Evolutionary conservation across 106 monocot genomes (phyloP), one percentile per base, ranked within the genome.

Genomic region (Vanilla planifolia): DNA sequence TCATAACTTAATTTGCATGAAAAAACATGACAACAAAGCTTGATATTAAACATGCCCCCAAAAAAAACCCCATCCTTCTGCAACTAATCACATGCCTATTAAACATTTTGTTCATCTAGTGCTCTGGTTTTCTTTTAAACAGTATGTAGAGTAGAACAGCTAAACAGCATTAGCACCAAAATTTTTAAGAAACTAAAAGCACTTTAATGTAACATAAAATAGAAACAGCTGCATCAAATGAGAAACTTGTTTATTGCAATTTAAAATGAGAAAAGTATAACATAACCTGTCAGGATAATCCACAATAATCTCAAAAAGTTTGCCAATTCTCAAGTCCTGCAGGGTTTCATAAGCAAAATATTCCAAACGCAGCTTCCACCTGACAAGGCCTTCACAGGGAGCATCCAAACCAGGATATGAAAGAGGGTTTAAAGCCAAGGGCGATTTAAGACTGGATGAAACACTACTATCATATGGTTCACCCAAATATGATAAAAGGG

Each of bases 261-360:
- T 6, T 22, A 2, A 47, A 33, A 0, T 2, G 25, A 47, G 41
- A 47, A 51, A 8, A 43, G 29, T 33, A 52, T 48, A 50, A 13
- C 27, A 36, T 17, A 29, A 98, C 98, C 98, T 98, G 74, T 98
- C 98, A 81, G 98, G 98, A 63, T 92, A 98, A 51, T 98, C 98
- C 33, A 98, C 98, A 29, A 98, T 98, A 64, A 98, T 98, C 48
- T 98, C 98, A 85, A 98, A 98, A 70, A 98, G 84, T 73, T 98
- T 98, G 9, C 72, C 82, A 32, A 98, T 92, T 70, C 98, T 81
- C 63, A 98, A 66, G 69, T 98, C 88, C 48, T 98, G 98, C 76
- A 98, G 79, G 47, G 84, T 98, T 71, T 98, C 98, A 77, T 98
- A 98, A 66, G 98, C 91, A 75, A 88, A 98, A 80, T 98, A 98